These are phyloP conservation scores for Stagonosporopsis tanaceti DNA, from an alignment of 2,329 filamentous ascomycete genomes.

Conservation along the genomic window DNA sequence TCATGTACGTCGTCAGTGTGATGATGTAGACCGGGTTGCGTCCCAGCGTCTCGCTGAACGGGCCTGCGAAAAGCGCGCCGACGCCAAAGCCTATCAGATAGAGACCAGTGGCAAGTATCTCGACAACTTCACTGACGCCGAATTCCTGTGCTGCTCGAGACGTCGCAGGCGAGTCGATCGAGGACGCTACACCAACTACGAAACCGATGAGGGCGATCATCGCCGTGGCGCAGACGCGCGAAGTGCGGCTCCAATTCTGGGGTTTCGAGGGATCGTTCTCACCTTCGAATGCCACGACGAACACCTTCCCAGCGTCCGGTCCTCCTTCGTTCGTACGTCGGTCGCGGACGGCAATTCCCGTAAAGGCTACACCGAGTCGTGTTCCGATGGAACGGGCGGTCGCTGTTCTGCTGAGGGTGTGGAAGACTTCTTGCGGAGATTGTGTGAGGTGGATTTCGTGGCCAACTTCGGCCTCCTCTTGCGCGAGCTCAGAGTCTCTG, in stretches of 20 bases:
- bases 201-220: slow-evolving; percentile 54
- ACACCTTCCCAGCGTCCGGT: slow-evolving; percentile 48
- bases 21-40: slow-evolving; percentile 49
- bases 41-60: slow-evolving; percentile 58
- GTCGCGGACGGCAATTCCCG: slow-evolving; percentile 48
- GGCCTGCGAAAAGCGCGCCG: slow-evolving; percentile 48
- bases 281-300: slow-evolving; percentile 51
- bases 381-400: slow-evolving; percentile 43
- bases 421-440: neutral
- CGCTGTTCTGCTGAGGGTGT: slow-evolving; percentile 11
- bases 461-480: slow-evolving; percentile 4
- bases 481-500: neutral
- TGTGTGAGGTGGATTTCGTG: neutral
- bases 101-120: slow-evolving; percentile 57
- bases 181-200: slow-evolving; percentile 60
- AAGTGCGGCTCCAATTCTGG: slow-evolving; percentile 46
- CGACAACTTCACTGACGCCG: slow-evolving; percentile 53
- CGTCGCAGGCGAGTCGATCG: slow-evolving; percentile 61
- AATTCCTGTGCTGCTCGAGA: slow-evolving; percentile 60
- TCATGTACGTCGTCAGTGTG: slow-evolving; percentile 38
- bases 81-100: slow-evolving; percentile 60
- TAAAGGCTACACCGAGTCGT: slow-evolving; percentile 45
- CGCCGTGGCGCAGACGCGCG: slow-evolving; percentile 44
- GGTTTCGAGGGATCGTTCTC: slow-evolving; percentile 47
- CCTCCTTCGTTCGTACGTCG: slow-evolving; percentile 43